phyloP scores from a whole-genome alignment of 805 yeast genomes.

The Priceomyces melissophilus region DNA sequence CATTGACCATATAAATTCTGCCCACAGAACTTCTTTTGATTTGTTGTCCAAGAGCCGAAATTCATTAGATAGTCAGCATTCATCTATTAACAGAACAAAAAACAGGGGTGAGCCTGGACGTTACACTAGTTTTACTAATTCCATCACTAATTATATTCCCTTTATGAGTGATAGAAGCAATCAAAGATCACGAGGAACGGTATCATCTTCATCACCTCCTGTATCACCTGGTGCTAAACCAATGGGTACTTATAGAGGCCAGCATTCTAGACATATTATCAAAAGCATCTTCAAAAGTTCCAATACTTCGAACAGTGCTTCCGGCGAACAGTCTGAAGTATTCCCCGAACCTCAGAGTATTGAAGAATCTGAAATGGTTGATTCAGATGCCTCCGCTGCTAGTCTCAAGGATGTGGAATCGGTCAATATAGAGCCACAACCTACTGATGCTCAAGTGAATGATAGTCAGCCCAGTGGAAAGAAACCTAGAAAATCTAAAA shows the following conservation, averaged over 20 bases:
- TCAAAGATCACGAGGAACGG: constrained; percentile 10
- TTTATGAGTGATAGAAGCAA: constrained; percentile 35
- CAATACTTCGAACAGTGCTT: background rate
- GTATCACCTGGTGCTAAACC: constrained; percentile 5
- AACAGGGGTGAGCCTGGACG: constrained; percentile 18
- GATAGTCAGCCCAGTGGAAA: constrained; percentile 11
- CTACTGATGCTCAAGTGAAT: too few relatives aligned
- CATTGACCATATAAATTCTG: constrained; percentile 24
- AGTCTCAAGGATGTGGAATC: background rate
- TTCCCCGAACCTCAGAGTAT: constrained; percentile 3
- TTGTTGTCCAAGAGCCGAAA: constrained; percentile 24
- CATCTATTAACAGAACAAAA: constrained; percentile 13
- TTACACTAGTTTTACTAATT: constrained; percentile 31
- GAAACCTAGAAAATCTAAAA: constrained; percentile 29
- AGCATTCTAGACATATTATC: constrained; percentile 30
- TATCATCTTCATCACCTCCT: constrained; percentile 15
- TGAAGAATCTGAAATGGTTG: constrained; percentile 16
- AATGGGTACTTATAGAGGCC: constrained; percentile 1
- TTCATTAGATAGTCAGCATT: constrained; percentile 28
- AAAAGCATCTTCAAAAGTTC: constrained; percentile 29
- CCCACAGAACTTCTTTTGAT: constrained; percentile 32
- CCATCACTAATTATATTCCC: constrained; percentile 39
- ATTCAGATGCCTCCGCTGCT: constrained; percentile 2
- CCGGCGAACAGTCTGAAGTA: background rate
- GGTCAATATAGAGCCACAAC: background rate